Conservation (phyloP, 176 grass and related monocot genomes). For the Bonia amplexicaulis region DNA sequence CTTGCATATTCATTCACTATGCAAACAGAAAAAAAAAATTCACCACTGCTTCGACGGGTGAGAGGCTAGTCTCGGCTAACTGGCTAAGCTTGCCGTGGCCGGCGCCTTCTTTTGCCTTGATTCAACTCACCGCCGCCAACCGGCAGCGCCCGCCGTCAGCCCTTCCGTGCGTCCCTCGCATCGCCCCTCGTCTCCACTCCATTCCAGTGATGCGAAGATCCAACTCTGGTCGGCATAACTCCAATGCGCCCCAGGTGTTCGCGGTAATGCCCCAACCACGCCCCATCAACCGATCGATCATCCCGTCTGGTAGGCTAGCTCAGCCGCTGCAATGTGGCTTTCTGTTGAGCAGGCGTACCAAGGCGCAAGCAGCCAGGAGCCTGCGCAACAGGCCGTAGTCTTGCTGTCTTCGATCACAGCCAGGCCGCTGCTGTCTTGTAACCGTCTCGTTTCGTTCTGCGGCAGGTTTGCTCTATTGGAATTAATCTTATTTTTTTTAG, state of each 20-base stretch:
- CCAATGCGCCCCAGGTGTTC: not conserved
- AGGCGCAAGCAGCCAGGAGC: not conserved
- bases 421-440: not conserved
- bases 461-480: not conserved
- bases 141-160: not conserved
- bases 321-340: not conserved
- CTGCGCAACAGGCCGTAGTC: not conserved
- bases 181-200: not conserved
- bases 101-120: not conserved
- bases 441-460: not conserved
- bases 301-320: too few relatives aligned
- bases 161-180: not conserved
- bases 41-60: too few relatives aligned
- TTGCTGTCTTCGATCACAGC: not conserved
- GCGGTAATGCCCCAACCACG: not conserved
- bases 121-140: not conserved
- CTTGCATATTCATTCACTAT: not conserved
- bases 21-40: too few relatives aligned
- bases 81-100: not conserved
- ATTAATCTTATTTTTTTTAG: too few relatives aligned
- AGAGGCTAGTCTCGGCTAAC: too few relatives aligned
- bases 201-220: not conserved
- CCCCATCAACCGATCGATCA: not conserved
- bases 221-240: not conserved
- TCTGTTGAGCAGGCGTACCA: not conserved